Percentiles rank a stretch among this genome's conserved stretches.
phyloP scores from a whole-genome alignment of 345 rosid species.

The Salix dunnii region DNA sequence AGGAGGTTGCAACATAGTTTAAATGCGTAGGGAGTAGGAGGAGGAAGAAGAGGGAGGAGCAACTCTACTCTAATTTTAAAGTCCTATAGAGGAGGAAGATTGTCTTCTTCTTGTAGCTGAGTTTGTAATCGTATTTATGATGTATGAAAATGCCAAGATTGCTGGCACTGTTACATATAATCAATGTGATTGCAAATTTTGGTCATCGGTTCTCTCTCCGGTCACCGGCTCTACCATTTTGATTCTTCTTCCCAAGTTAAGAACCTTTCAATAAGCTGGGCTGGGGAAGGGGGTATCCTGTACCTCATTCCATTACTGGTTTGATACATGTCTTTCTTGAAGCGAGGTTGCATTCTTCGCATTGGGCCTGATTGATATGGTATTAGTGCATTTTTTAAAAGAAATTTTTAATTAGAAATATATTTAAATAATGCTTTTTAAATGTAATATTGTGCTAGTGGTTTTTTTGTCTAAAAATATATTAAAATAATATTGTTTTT shows the following conservation, averaged over 20 bases:
- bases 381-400: too few relatives aligned
- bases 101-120: not conserved
- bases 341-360: not conserved
- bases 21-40: too few relatives aligned
- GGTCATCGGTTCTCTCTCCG: not conserved
- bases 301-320: not conserved
- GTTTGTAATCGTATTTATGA: too few relatives aligned
- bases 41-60: not conserved
- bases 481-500: too few relatives aligned
- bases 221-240: not conserved
- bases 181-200: not conserved
- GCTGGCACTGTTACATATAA: not conserved
- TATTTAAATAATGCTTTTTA: too few relatives aligned
- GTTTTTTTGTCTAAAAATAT: too few relatives aligned
- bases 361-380: too few relatives aligned
- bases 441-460: too few relatives aligned
- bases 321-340: not conserved
- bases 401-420: too few relatives aligned
- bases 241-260: not conserved
- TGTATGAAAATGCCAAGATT: not conserved
- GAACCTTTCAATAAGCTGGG: not conserved
- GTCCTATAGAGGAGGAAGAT: not conserved
- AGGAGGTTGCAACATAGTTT: constrained; percentile 2
- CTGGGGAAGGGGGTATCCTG: not conserved
- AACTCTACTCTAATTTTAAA: not conserved